phyloP scores from a whole-genome alignment of 2,329 filamentous ascomycete genomes.

The Aspergillus melleus region DNA sequence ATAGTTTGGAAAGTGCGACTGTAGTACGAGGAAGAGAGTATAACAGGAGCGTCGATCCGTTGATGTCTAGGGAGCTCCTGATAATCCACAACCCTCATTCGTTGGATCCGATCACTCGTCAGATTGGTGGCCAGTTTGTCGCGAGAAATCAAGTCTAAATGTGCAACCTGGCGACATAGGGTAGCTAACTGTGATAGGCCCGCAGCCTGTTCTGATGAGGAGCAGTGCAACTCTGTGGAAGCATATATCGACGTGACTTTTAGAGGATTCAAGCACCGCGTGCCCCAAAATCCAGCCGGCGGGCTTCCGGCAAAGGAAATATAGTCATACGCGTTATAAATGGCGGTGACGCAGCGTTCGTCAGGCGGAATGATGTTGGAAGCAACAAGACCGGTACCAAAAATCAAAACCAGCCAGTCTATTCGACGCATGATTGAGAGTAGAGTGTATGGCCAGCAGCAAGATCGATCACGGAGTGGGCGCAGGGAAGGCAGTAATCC shows the following conservation, averaged over 20 bases:
- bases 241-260: conserved; percentile 39
- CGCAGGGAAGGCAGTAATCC: background rate
- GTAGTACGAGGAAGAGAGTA: conserved; percentile 35
- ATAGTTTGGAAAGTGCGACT: conserved; percentile 31
- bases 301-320: conserved; percentile 30
- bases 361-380: conserved; percentile 17
- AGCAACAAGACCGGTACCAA: conserved; percentile 6
- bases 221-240: conserved; percentile 34
- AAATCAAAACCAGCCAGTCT: conserved; percentile 18
- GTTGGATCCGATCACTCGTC: conserved; percentile 33
- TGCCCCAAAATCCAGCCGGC: conserved; percentile 20
- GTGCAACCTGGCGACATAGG: conserved; percentile 25
- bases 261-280: conserved; percentile 34
- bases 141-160: conserved; percentile 27
- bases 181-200: conserved; percentile 24
- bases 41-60: conserved; percentile 24
- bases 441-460: background rate
- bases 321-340: conserved; percentile 34
- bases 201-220: conserved; percentile 20
- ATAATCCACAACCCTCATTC: conserved; percentile 35
- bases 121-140: conserved; percentile 32
- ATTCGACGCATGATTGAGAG: background rate
- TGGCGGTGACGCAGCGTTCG: conserved; percentile 34
- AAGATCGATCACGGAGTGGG: background rate
- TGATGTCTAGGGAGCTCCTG: conserved; percentile 25